These are phyloP conservation scores for Ustilago bromivora DNA, from an alignment of 1,284 basidiomycete species.

Conservation along the genomic window DNA sequence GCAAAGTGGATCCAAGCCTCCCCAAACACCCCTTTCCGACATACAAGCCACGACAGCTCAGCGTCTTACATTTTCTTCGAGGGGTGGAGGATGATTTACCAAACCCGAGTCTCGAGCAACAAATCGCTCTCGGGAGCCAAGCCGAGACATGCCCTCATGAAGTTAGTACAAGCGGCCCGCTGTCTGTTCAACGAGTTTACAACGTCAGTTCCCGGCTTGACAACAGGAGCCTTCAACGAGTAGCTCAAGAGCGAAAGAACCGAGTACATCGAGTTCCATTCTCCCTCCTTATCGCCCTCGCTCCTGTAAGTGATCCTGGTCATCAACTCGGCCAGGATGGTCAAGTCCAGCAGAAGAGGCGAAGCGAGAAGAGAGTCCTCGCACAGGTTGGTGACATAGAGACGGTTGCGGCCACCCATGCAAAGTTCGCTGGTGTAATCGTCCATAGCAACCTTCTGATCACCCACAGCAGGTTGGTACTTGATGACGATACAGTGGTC, in stretches of 20 bases:
- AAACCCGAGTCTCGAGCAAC: constrained; percentile 65
- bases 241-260: constrained; percentile 66
- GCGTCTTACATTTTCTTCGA: neutral
- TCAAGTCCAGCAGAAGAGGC: constrained; percentile 91
- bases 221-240: constrained; percentile 89
- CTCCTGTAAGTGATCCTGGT: constrained; percentile 84
- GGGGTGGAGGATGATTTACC: constrained; percentile 28
- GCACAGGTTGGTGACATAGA: constrained; percentile 57
- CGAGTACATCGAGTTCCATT: constrained; percentile 67
- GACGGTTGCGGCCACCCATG: constrained; percentile 74
- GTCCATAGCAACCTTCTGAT: constrained; percentile 88
- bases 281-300: constrained; percentile 53
- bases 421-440: constrained; percentile 93
- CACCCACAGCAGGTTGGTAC: constrained; percentile 84
- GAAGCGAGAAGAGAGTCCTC: constrained; percentile 95
- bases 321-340: constrained; percentile 92
- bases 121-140: constrained; percentile 67
- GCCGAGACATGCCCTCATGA: constrained; percentile 76
- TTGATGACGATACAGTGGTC: constrained; percentile 89
- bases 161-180: constrained; percentile 90
- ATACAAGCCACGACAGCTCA: neutral
- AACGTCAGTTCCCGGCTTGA: constrained; percentile 93
- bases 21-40: neutral
- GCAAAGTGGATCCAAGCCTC: constrained; percentile 3
- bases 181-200: constrained; percentile 96